A percentile compares a stretch with the other conserved stretches of the same genome.
Evolutionary conservation across 2,329 filamentous ascomycete species (phyloP).

Genomic region (Karstenula rhodostoma): DNA sequence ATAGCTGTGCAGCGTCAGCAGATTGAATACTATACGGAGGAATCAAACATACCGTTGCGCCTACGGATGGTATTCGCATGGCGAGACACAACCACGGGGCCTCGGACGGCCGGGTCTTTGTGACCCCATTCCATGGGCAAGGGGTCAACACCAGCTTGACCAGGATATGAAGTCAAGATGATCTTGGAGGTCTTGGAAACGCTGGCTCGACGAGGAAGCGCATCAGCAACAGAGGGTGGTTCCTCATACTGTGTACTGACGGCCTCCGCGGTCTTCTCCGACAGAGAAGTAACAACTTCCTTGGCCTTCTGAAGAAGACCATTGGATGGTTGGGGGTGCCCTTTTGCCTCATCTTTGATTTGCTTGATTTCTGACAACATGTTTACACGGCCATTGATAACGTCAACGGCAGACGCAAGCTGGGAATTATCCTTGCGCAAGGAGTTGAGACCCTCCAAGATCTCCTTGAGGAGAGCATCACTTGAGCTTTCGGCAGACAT

Average conservation of each 20-base stretch:
- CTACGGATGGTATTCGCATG: slow-evolving; percentile 77
- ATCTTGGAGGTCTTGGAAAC: slow-evolving; percentile 65
- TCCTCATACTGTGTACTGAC: slow-evolving; percentile 52
- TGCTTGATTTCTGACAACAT: slow-evolving; percentile 67
- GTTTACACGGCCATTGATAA: slow-evolving; percentile 69
- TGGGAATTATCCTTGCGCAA: slow-evolving; percentile 64
- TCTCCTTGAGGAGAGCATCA: slow-evolving; percentile 60
- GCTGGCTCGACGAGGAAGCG: slow-evolving; percentile 50
- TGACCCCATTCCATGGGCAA: slow-evolving; percentile 88
- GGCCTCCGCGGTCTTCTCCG: slow-evolving; percentile 46
- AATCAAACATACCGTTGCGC: slow-evolving; percentile 71
- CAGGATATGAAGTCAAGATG: slow-evolving; percentile 85
- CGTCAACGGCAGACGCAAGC: slow-evolving; percentile 65
- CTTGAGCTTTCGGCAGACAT: slow-evolving; percentile 43
- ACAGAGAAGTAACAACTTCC: slow-evolving; percentile 34
- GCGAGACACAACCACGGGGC: slow-evolving; percentile 87
- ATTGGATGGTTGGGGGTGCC: slow-evolving; percentile 26
- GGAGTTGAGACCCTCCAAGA: slow-evolving; percentile 63
- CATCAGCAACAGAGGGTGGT: slow-evolving; percentile 41
- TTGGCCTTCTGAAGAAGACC: slow-evolving; percentile 35
- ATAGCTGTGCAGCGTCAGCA: slow-evolving; percentile 58
- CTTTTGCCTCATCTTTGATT: slow-evolving; percentile 59
- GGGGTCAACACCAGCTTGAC: slow-evolving; percentile 93
- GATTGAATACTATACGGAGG: background rate
- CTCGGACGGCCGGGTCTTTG: slow-evolving; percentile 75